Evolutionary conservation across 345 rosid species (phyloP).

Genomic region (Euclidium syriacum): DNA sequence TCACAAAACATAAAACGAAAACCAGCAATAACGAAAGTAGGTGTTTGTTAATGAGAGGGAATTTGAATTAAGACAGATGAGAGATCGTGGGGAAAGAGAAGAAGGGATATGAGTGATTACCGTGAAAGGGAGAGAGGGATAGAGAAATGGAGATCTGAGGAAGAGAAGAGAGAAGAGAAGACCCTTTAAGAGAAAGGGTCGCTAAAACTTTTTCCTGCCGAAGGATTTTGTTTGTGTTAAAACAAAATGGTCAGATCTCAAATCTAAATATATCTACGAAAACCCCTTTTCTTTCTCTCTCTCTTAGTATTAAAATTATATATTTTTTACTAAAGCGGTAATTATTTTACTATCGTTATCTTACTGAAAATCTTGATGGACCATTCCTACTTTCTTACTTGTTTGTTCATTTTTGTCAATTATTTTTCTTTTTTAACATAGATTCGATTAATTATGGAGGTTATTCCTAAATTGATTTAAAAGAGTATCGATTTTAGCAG

Average conservation of each 20-base stretch:
- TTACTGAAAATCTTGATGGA: neutral
- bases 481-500: too few species aligned
- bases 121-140: conserved; percentile 15
- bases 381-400: neutral
- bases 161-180: conserved; percentile 12
- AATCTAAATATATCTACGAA: conserved; percentile 23
- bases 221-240: neutral
- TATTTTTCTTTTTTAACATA: neutral
- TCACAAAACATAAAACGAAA: too few species aligned
- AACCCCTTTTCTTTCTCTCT: conserved; percentile 8
- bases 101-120: neutral
- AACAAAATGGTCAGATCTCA: conserved; percentile 23
- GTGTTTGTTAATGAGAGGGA: too few species aligned
- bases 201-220: neutral
- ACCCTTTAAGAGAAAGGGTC: conserved; percentile 23
- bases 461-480: too few species aligned
- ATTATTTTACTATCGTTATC: neutral
- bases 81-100: neutral
- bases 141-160: conserved; percentile 27
- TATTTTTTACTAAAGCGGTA: conserved; percentile 6
- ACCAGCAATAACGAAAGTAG: too few species aligned
- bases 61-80: neutral
- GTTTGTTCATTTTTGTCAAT: neutral
- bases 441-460: too few species aligned
- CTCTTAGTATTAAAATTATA: neutral